Evolutionary conservation across 805 yeast genomes (phyloP), one percentile per base, ranked within the genome.

Genomic region (Suhomyces prunicola): DNA sequence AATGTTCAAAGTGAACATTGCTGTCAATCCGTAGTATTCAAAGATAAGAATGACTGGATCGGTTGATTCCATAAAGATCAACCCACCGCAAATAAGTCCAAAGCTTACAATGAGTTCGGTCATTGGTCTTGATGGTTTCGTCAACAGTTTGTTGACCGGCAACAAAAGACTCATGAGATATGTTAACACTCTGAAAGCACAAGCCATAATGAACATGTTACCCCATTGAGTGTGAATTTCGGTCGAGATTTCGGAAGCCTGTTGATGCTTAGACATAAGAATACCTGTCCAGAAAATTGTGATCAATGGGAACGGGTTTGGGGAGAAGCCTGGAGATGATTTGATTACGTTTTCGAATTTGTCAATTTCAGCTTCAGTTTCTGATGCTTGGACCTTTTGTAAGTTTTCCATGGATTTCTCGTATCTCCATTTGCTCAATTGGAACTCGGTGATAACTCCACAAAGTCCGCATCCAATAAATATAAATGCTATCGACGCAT

Each of bases 211-310:
- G 53, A 94, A 77, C 63, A 94, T 70, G 53, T 80, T 78, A 6
- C 99, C 99, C 99, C 99, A 94, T 71, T 91, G 97, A 50, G 81
- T 73, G 68, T 94, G 99, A 56, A 94, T 82, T 15, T 71, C 75
- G 2, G 97, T 90, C 2, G 97, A 85, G 31, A 87, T 78, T 50
- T 67, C 75, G 0, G 94, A 86, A 5, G 92, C 88, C 70, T 94
- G 99, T 40, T 84, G 85, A 70, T 94, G 99, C 69, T 87, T 90
- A 1, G 97, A 91, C 99, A 94, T 94, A 56, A 94, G 77, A 12
- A 87, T 79, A 27, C 99, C 99, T 1, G 98, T 94, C 96, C 97
- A 94, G 72, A 89, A 94, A 33, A 94, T 88, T 2, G 96, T 90
- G 58, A 94, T 82, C 1, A 89, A 85, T 3, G 98, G 97, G 81